A percentile compares a stretch with the other conserved stretches of the same genome.
Evolutionary conservation across 1,284 basidiomycete species (phyloP).

Genomic region (Dichomitus squalens): DNA sequence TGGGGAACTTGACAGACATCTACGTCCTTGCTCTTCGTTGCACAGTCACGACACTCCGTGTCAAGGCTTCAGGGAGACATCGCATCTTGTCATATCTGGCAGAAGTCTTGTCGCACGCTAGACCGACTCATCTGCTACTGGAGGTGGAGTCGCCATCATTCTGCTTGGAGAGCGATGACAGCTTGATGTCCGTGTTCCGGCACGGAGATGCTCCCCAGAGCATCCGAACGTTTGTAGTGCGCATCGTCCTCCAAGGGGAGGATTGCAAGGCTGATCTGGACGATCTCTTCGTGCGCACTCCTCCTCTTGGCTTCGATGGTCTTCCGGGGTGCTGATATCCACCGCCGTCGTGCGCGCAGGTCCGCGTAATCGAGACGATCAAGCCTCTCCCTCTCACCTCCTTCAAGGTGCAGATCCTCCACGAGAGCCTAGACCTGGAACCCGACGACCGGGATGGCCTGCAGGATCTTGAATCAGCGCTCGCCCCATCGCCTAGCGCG

Average conservation of each 20-base stretch:
- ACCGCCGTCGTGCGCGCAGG: not conserved
- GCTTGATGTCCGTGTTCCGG: not conserved
- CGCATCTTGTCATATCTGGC: not conserved
- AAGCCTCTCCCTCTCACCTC: not conserved
- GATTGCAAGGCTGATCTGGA: slow-evolving; percentile 1
- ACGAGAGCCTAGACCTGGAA: not conserved
- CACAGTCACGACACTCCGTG: not conserved
- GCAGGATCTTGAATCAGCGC: not conserved
- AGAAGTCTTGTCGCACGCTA: slow-evolving; percentile 1
- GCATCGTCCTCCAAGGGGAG: not conserved
- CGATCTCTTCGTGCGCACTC: slow-evolving; percentile 2
- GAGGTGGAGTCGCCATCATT: slow-evolving; percentile 1
- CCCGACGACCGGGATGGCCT: not conserved
- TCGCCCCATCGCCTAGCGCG: not conserved
- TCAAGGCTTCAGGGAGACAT: not conserved
- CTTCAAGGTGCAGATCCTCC: slow-evolving; percentile 1
- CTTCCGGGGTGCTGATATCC: not conserved
- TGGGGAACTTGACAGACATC: not conserved
- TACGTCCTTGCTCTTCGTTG: not conserved
- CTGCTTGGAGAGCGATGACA: not conserved
- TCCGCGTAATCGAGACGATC: not conserved
- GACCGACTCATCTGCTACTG: not conserved
- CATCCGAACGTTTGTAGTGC: not conserved
- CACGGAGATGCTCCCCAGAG: not conserved
- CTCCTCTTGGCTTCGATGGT: not conserved